Evolutionary conservation across 2,329 filamentous ascomycete genomes (phyloP), one percentile per base, ranked within the genome.

Genomic region (Aspergillus pseudoterreus): DNA sequence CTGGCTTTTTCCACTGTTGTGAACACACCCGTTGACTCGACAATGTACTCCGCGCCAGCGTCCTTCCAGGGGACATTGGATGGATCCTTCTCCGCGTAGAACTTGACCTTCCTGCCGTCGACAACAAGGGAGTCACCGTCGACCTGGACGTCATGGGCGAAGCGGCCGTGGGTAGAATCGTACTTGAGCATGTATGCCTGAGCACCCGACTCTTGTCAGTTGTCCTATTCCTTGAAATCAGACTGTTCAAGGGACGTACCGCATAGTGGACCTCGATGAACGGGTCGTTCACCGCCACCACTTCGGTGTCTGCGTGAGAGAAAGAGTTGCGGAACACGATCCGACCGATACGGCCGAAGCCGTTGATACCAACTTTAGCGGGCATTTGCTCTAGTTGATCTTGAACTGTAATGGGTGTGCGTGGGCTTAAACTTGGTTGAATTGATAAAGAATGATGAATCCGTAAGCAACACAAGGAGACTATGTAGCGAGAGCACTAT

Each of bases 121-220:
- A 97, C 86, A 65, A 86, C 76, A 64, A 99, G 84, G 74, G 81
- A 80, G 63, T 87, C 82, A 67, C 82, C 84, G 57, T 85, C 80
- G 73, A 87, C 80, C 76, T 85, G 77, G 76, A 97, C 84, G 56
- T 92, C 83, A 96, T 95, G 88, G 97, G 4, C 22, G 22, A 22
- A 99, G 75, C 84, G 75, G 67, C 94, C 94, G 85, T 99, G 94
- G 76, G 89, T 91, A 68, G 88, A 91, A 83, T 99, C 94, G 78
- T 97, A 97, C 84, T 95, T 95, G 81, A 99, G 88, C 94, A 97
- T 97, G 86, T 97, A 97, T 74, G 88, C 90, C 91, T 96, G 17
- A 38, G 15, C 27, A 54, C 42, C 53, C 47, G 41, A 21, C 45
- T 24, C 24, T 24, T 15, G 6, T 21, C 19, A 14, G 35, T 8